Percentiles rank a stretch among this genome's conserved stretches.
Conservation (phyloP, 1,284 basidiomycete genomes). For the Cryptococcus sp. region DNA sequence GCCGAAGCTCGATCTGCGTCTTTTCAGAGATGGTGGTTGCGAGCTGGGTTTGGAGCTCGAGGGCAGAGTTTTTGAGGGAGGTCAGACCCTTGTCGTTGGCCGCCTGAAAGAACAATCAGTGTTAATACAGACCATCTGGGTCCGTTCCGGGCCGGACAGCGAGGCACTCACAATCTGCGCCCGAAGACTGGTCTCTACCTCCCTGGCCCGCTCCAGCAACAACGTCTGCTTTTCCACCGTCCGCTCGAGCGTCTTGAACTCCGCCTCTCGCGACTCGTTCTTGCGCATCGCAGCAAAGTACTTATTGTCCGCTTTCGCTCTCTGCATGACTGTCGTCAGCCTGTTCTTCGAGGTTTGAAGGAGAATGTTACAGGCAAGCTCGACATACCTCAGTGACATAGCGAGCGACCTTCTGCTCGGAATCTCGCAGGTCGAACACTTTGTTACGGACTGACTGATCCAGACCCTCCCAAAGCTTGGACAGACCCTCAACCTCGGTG, state of each 20-base stretch:
- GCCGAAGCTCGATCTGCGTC: conserved; percentile 36
- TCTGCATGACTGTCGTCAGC: conserved; percentile 50
- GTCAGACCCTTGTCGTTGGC: conserved; percentile 55
- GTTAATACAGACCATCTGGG: background rate
- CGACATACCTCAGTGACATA: conserved; percentile 59
- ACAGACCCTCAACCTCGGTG: conserved; percentile 80
- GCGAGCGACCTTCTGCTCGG: conserved; percentile 73
- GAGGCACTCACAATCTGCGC: conserved; percentile 57
- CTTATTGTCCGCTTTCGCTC: conserved; percentile 93
- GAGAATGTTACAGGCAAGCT: background rate
- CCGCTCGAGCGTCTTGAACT: conserved; percentile 65
- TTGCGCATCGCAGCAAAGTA: conserved; percentile 87
- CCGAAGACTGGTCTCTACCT: conserved; percentile 61
- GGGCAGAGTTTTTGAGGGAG: conserved; percentile 51
- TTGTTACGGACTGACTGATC: conserved; percentile 80
- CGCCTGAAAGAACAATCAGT: conserved; percentile 50
- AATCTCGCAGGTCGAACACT: conserved; percentile 69
- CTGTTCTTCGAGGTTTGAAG: background rate
- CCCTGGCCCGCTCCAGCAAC: conserved; percentile 66
- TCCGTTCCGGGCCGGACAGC: background rate
- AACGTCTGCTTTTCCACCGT: conserved; percentile 74
- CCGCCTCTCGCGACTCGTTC: conserved; percentile 75
- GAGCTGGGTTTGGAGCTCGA: conserved; percentile 50
- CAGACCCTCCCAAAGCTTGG: conserved; percentile 80
- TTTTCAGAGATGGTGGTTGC: conserved; percentile 47